Base-by-base conservation (phyloP, 805 yeast genomes). In the Starmerella etchellsii region DNA sequence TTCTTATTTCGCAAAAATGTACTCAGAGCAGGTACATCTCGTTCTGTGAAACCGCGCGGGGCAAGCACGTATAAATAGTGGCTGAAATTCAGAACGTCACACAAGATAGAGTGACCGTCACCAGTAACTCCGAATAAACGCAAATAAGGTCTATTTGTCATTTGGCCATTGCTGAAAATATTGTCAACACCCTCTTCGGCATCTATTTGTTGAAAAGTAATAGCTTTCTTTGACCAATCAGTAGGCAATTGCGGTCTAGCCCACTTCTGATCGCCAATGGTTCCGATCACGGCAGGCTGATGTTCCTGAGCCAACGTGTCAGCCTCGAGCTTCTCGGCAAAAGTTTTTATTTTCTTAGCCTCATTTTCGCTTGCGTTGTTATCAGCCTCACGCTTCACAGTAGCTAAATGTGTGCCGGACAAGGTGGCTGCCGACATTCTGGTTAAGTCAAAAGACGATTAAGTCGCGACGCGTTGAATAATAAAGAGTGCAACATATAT, bases 1-100 rank as follows among this genome's bases (percentile, higher is more conserved):
- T 24, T 27, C 4, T 13, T 5, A 15, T 19, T 21, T 7, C 9
- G 5, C 23, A 36, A n/a, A 9, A n/a, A 26, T 2, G 27, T 15
- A 10, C 28, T 62, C 57, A 20, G 63, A 51, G 50, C 79, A 70
- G 9, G 61, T 35, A 81, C 53, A 49, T 78, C 78, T 21, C 65
- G 70, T 35, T 67, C 66, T 25, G 71, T 63, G 54, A 87, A 81
- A 4, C 82, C 84, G 32, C 71, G 65, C 2, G 98, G 98, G 10
- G 83, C 87, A 0, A 96, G 94, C 11, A 82, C 93, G 52, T 83
- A 91, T 46, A 91, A 70, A 58, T 91, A 91, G 57, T 93, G 98
- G 41, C 72, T 58, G 57, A 93, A 91, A 6, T 94, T 95, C 2
- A 79, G 72, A 14, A 91, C 91, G 51, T 81, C 84, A 63, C 97